Base-by-base conservation (phyloP, 306 rosid species). In the Quercus cerris region DNA sequence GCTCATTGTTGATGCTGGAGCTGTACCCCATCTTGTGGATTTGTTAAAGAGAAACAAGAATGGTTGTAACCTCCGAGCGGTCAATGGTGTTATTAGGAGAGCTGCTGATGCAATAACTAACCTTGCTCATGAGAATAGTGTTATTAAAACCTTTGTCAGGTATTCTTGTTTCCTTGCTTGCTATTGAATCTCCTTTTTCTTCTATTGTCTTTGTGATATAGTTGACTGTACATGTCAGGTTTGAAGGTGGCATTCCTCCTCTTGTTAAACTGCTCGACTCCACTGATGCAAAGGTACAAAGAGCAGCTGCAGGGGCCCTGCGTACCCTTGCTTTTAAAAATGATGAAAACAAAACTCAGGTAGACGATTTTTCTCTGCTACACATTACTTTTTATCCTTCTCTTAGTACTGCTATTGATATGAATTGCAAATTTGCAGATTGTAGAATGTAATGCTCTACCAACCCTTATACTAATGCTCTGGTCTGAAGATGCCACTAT, bases 231-330 rank as follows among this genome's bases (percentile, higher is more conserved):
- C 35, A 56, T 76, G 31, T 76, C 89, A 90, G 97, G 86, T 58
- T 22, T 70, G 94, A 89, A 86, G 94, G 91, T 78, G 97, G 91
- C 33, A 91, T 93, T 49, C 91, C 88, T 74, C 87, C 86, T 82
- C 93, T 93, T 12, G 94, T 93, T 72, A 88, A 89, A 71, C 69
- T 91, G 84, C 93, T 93, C 61, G 87, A 88, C 67, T 87, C 57
- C 64, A 57, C 25, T 15, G 88, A 93, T 63, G 41, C 61, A 18
- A 93, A 87, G 83, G 97, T 89, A 23, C 94, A 85, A 69, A 84
- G 81, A 70, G 91, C 93, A 51, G 91, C 90, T 71, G 97, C 97
- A 5, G 88, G 80, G 17, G 90, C 97, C n/a, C 77, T 91, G 64
- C 79, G 89, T 22, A 91, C 90, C 63, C 87, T 91, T 30, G 91